Base-by-base conservation (phyloP, 140 eudicot species). In the Anethum foeniculum region DNA sequence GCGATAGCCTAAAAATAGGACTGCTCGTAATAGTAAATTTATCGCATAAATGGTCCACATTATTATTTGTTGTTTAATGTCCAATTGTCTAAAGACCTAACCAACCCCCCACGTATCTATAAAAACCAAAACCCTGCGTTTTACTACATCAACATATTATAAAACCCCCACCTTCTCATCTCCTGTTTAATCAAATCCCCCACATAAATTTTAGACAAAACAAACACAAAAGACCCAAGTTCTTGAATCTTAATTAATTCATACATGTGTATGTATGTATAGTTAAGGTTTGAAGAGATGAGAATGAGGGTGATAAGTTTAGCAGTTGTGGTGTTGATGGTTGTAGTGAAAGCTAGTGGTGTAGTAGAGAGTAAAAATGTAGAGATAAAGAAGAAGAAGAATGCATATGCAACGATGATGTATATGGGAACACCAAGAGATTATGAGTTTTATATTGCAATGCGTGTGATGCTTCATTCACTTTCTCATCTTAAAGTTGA, bases 401-500 rank as follows among this genome's bases (percentile, higher is more conserved):
- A 92, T 47, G 99, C 99, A 0, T 95, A 95, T 32, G 99, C 97
- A 0, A 89, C 99, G 32, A 92, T 92, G 99, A 95, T 95, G 97
- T 95, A 95, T 51, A 92, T 95, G 99, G 97, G 99, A n/a, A 92
- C 97, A 0, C 92, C 97, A 1, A 88, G 97, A 69, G 97, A 95
- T 83, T 92, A 90, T 49, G 99, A 95, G 85, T 95, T 90, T 85
- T 95, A 95, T 84, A 81, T 91, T 13, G 99, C 99, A 14, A 89
- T 89, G 41, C 87, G 99, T 44, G 99, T 95, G 44, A 84, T 92
- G 96, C 78, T 95, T 73, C 78, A 88, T 81, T 95, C 99, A 38
- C 93, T 95, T 1, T n/a, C 67, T 0, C 46, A 80, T 64, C 89
- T 89, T 56, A 76, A 71, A 38, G 97, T 92, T 27, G 84, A 89